phyloP scores from a whole-genome alignment of 2,329 filamentous ascomycete genomes.

The Fonsecaea nubica region DNA sequence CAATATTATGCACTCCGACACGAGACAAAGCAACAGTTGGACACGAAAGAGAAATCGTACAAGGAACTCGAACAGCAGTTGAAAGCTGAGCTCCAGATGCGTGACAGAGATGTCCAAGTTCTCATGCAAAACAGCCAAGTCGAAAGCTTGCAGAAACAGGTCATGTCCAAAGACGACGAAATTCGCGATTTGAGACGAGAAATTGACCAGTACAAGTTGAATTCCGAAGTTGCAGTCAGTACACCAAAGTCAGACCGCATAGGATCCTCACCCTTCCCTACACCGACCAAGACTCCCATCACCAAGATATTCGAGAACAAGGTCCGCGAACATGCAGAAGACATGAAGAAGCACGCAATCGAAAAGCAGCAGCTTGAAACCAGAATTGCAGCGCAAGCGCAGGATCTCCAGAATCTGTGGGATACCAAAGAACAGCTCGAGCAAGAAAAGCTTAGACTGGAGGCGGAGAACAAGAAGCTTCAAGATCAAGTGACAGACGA shows the following conservation, averaged over 20 bases:
- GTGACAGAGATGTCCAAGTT: neutral
- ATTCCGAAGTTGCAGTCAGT: neutral
- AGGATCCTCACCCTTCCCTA: neutral
- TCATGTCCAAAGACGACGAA: neutral
- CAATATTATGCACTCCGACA: neutral
- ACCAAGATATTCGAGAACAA: neutral
- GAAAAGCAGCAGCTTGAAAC: neutral
- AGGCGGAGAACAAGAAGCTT: slow-evolving; percentile 6
- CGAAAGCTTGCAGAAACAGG: neutral
- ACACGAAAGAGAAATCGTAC: neutral
- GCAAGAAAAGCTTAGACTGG: neutral
- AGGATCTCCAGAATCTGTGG: neutral
- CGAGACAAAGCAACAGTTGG: neutral
- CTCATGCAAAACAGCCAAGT: neutral
- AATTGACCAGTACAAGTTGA: neutral
- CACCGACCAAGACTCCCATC: neutral
- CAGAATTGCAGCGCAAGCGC: neutral
- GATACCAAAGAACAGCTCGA: neutral
- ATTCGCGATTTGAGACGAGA: neutral
- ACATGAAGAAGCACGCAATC: neutral
- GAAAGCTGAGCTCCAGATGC: neutral
- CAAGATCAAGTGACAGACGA: neutral
- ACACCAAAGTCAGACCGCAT: neutral
- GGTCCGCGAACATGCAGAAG: neutral
- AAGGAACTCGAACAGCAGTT: neutral